These are phyloP conservation scores for Ceratocystis albifundus DNA, from an alignment of 2,329 filamentous ascomycete genomes.

Conservation along the genomic window DNA sequence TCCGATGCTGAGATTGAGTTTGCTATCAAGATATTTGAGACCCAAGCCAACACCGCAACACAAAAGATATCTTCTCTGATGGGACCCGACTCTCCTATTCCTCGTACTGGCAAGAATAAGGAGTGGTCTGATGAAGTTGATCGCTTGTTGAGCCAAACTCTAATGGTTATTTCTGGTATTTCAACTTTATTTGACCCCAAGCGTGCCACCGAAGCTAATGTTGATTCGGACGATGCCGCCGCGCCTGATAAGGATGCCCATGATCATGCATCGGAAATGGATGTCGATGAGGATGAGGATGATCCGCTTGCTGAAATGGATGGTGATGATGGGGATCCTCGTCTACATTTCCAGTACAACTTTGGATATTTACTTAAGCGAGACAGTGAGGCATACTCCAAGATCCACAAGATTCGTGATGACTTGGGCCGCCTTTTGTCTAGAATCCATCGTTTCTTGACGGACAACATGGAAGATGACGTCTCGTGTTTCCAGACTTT, in stretches of 20 bases:
- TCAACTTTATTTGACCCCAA: constrained; percentile 79
- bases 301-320: constrained; percentile 46
- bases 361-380: constrained; percentile 67
- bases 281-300: constrained; percentile 38
- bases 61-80: constrained; percentile 67
- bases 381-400: constrained; percentile 49
- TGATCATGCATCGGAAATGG: constrained; percentile 35
- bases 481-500: constrained; percentile 88
- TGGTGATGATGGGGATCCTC: constrained; percentile 68
- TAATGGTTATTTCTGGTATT: constrained; percentile 81
- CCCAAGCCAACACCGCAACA: constrained; percentile 66
- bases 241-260: constrained; percentile 41
- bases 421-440: constrained; percentile 71
- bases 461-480: constrained; percentile 79
- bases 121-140: constrained; percentile 98
- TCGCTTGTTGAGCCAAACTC: constrained; percentile 72
- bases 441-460: constrained; percentile 72
- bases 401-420: constrained; percentile 71
- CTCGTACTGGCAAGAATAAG: constrained; percentile 88
- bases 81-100: constrained; percentile 67
- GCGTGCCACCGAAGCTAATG: constrained; percentile 44
- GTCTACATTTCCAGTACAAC: constrained; percentile 77
- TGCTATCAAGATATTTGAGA: constrained; percentile 77
- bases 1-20: constrained; percentile 71
- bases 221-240: constrained; percentile 30